phyloP scores from a whole-genome alignment of 2,329 filamentous ascomycete species.

The Pseudocercospora cruenta region DNA sequence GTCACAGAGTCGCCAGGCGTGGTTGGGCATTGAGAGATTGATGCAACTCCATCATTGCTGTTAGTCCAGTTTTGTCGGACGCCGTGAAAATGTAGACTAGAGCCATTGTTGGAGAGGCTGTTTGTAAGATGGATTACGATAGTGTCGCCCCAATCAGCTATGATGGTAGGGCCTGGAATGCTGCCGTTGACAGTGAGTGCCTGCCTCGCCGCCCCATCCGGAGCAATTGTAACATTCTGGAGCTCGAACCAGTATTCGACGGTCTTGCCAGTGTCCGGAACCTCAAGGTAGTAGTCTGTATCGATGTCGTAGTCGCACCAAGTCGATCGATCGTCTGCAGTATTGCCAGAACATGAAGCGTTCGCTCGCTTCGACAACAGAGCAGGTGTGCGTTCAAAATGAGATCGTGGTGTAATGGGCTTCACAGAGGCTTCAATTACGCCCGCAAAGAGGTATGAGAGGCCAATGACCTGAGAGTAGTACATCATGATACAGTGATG shows the following conservation, averaged over 20 bases:
- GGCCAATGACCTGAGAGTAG: too few species aligned
- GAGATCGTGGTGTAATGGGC: too few species aligned
- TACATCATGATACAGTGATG: too few species aligned
- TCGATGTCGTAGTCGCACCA: too few species aligned
- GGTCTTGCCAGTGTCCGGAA: constrained; percentile 46
- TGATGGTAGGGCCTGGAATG: constrained; percentile 64
- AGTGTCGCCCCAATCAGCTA: constrained; percentile 47
- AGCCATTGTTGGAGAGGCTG: constrained; percentile 57
- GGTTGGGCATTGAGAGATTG: constrained; percentile 47
- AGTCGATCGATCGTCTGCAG: too few species aligned
- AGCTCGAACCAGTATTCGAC: constrained; percentile 40
- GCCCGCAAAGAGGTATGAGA: too few species aligned
- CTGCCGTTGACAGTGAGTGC: constrained; percentile 63
- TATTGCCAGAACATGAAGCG: too few species aligned
- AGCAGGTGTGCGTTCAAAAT: too few species aligned
- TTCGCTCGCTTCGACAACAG: too few species aligned
- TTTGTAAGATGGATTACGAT: constrained; percentile 52
- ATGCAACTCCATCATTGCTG: constrained; percentile 50
- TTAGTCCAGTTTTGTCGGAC: constrained; percentile 53
- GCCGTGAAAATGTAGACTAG: constrained; percentile 65
- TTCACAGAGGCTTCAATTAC: too few species aligned
- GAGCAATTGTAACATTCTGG: constrained; percentile 43
- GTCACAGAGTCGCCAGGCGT: constrained; percentile 55
- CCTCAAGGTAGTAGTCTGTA: background rate
- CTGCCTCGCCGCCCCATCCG: constrained; percentile 40